Evolutionary conservation across 1,284 basidiomycete species (phyloP), one percentile per base, ranked within the genome.

Genomic region (Inonotus obliquus): DNA sequence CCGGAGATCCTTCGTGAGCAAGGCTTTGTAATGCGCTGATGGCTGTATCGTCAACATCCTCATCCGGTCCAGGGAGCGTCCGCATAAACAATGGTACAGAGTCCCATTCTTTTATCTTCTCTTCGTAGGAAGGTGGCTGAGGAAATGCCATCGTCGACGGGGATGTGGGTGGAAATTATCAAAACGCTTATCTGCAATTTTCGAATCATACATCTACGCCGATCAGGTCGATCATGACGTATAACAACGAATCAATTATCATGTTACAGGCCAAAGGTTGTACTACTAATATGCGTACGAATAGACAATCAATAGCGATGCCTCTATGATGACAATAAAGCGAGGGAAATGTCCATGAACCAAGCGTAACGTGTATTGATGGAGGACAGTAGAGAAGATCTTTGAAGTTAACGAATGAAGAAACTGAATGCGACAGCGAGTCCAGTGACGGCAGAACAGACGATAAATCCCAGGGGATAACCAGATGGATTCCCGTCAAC

Each of bases 61-160:
- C 87, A 11, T 63, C 62, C 23, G 74, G 75, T 11, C 81, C 79
- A 0, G 96, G 94, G 21, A 98, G 81, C 41, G 87, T 82, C 67
- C 87, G 87, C 95, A 98, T 98, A 76, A 99, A 99, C 38, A 99
- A 78, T 2, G 97, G 96, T 1, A 86, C 71, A 4, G 79, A 77
- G 64, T 91, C 83, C 54, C 83, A 72, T 13, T 72, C 74, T 10
- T 74, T 77, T 13, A 91, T 72, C 54, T 79, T 81, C 53, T 82
- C 79, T 7, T 76, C 75, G 53, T 79, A 70, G 1, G 80, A 65
- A 14, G 70, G 70, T 9, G 76, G 74, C 21, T 80, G 72, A 27
- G 61, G 61, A 11, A 63, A 44, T 1, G 57, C 41, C 61, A 63
- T 62, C 53, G 23, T 48, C 9, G 35, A 17, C 10, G 23, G 13